Conservation (phyloP, 257 asterid species). For the Thymus mandschuricus region DNA sequence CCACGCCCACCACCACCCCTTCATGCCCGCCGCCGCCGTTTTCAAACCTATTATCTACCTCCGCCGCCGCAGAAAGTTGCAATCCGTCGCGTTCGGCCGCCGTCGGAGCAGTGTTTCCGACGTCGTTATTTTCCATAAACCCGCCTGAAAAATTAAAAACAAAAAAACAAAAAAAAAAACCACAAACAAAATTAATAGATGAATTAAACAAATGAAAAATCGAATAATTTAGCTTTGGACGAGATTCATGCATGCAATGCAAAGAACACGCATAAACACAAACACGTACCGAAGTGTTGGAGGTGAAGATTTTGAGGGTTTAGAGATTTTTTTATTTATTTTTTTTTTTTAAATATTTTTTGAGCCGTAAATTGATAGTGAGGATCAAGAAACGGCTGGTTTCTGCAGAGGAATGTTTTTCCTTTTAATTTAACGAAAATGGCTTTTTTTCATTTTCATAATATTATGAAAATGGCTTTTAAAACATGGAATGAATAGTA, state of each 20-base stretch:
- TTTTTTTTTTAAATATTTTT: neutral
- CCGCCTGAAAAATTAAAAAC: conserved; percentile 13
- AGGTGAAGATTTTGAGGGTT: conserved; percentile 25
- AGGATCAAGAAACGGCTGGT: conserved; percentile 28
- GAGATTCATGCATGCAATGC: conserved; percentile 29
- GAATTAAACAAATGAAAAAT: neutral
- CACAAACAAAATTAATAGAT: neutral
- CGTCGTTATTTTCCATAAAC: conserved; percentile 22
- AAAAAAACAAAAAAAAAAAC: neutral
- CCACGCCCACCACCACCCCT: neutral
- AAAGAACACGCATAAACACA: neutral
- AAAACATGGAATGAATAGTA: conserved; percentile 20
- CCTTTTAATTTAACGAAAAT: neutral
- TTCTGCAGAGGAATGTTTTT: neutral
- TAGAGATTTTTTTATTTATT: conserved; percentile 2
- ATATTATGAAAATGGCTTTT: neutral
- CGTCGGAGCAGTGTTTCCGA: neutral
- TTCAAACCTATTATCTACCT: conserved; percentile 4
- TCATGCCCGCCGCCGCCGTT: conserved; percentile 16
- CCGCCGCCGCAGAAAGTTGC: conserved; percentile 9
- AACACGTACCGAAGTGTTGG: neutral
- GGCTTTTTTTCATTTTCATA: neutral
- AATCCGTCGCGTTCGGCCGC: conserved; percentile 9
- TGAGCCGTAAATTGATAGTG: conserved; percentile 2
- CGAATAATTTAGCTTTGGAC: neutral